Evolutionary conservation across 257 asterid genomes (phyloP).

Genomic region (Penstemon newberryi): DNA sequence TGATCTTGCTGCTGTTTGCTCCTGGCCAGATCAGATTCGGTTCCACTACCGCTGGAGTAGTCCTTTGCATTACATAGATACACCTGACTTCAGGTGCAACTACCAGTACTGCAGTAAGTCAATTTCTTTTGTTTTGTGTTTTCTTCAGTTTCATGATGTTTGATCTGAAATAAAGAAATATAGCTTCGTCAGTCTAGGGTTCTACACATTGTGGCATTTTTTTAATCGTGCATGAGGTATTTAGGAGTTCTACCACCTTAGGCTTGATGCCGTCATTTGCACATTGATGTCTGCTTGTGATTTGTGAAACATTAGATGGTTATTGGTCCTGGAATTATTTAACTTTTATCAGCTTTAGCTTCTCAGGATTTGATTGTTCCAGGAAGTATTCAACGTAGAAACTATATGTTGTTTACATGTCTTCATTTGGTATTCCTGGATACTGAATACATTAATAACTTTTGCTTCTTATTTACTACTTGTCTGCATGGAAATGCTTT

Average conservation of each 20-base stretch:
- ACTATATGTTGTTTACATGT: neutral
- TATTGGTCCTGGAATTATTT: neutral
- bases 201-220: neutral
- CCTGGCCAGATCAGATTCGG: conserved; percentile 80
- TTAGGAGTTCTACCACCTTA: conserved; percentile 2
- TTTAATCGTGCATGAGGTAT: neutral
- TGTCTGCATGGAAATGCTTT: neutral
- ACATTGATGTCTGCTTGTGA: conserved; percentile 1
- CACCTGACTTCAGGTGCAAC: conserved; percentile 94
- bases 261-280: conserved; percentile 10
- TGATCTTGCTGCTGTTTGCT: conserved; percentile 79
- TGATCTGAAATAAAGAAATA: neutral
- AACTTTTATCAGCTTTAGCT: neutral
- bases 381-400: neutral
- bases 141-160: conserved; percentile 1
- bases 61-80: conserved; percentile 75
- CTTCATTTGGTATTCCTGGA: conserved; percentile 6
- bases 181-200: neutral
- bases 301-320: neutral
- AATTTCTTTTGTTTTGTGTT: conserved; percentile 3
- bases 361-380: neutral
- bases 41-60: conserved; percentile 79
- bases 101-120: conserved; percentile 85
- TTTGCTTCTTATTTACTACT: conserved; percentile 9
- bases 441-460: neutral